Conservation (phyloP, 1,139 yeast genomes). For the Candida buenavistaensis region DNA sequence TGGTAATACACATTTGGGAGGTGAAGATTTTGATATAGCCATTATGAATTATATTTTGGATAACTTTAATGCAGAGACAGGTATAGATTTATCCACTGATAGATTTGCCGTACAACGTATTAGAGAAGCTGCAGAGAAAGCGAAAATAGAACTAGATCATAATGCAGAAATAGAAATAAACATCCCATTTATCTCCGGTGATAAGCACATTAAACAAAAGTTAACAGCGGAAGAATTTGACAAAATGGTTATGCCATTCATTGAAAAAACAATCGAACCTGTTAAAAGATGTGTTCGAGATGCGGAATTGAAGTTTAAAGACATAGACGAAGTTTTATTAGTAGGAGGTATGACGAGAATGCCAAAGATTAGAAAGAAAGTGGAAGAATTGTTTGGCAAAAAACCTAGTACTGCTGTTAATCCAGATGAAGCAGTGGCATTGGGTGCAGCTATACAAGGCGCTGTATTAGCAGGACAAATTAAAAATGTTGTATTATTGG, state of each 20-base stretch:
- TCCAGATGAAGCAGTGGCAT: constrained; percentile 84
- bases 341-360: constrained; percentile 89
- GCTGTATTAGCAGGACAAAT: constrained; percentile 72
- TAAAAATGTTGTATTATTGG: constrained; percentile 69
- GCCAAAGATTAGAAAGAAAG: constrained; percentile 68
- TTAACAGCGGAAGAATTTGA: constrained; percentile 67
- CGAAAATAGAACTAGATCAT: constrained; percentile 70
- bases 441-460: constrained; percentile 85
- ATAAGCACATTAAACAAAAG: constrained; percentile 50
- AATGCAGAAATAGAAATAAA: constrained; percentile 55
- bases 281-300: constrained; percentile 68
- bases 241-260: constrained; percentile 58
- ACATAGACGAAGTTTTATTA: constrained; percentile 67
- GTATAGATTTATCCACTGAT: constrained; percentile 46
- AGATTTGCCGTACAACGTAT: constrained; percentile 62
- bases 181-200: constrained; percentile 60
- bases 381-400: constrained; percentile 55
- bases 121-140: constrained; percentile 69
- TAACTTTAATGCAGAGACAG: constrained; percentile 42
- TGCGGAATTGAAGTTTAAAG: constrained; percentile 61
- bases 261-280: constrained; percentile 62
- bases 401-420: constrained; percentile 66
- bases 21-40: constrained; percentile 75
- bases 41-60: constrained; percentile 55
- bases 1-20: constrained; percentile 83